Base-by-base conservation (phyloP, 1,284 basidiomycete species). In the Trametes sp. region DNA sequence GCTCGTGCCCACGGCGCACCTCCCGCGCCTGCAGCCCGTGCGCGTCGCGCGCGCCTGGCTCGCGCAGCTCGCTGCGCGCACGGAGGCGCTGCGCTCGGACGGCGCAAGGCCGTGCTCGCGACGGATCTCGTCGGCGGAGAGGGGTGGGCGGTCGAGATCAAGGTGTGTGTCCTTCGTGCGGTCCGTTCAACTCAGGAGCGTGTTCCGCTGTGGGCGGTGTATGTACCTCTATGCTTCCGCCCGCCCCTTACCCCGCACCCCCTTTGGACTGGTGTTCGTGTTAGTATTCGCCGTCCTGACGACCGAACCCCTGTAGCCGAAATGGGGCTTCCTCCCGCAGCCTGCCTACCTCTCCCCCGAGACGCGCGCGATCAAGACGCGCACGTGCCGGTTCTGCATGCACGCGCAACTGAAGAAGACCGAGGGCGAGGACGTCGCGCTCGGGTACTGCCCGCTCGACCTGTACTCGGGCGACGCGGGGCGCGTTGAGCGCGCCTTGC, bases 321-420 rank as follows among this genome's bases (percentile, higher is more conserved):
- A 98, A 81, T 98, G 95, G 95, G 94, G 88, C 3, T 97, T 98
- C 76, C 76, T 97, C 31, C 94, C 95, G 7, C 81, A 80, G 28
- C 66, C 82, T 19, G 67, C 73, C 11, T 81, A 89, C 77, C 79
- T 93, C 51, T 87, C 93, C 0, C 70, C 79, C 2, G 77, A 79
- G 54, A 90, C 87, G 1, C 80, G 77, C 19, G 63, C 72, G 0
- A 78, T 87, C 71, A 98, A 97, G 80, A 81, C 81, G 6, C 78
- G 76, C 29, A 88, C 89, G 33, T 96, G 94, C 78, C 85, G 95
- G 65, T 96, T 93, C 75, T 95, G 94, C 74, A 90, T 97, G 87
- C 94, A 97, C 75, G 81, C 86, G n/a, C 82, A 86, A 68, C 74
- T 89, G 68, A 82, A 80, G 69, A 75, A 73, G n/a, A 67, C 67